Evolutionary conservation across 2,329 filamentous ascomycete species (phyloP).

Genomic region (Xylaria arbuscula): DNA sequence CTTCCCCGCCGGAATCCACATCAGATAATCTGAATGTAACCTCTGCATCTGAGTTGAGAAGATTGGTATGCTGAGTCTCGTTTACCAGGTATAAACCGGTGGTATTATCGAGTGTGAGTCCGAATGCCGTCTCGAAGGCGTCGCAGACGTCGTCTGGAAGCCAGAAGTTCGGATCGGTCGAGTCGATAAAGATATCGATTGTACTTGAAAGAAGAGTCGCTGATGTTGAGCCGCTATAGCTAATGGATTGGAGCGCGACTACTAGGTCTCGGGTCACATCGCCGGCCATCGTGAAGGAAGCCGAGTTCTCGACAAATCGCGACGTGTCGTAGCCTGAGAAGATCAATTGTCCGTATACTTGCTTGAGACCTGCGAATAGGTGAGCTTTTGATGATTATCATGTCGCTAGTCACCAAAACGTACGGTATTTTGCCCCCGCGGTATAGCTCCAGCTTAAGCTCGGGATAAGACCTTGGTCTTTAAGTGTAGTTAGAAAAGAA

Average conservation of each 20-base stretch:
- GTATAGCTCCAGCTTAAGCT: conserved; percentile 1
- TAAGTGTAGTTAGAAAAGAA: background rate
- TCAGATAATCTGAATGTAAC: background rate
- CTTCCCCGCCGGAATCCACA: background rate
- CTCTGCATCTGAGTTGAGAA: background rate
- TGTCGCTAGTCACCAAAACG: background rate
- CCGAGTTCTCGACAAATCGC: background rate
- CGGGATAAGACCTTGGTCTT: background rate
- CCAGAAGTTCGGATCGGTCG: background rate
- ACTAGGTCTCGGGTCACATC: background rate
- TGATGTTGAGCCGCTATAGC: background rate
- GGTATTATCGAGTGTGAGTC: background rate
- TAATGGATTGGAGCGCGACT: background rate
- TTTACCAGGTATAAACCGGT: background rate
- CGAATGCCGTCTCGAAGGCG: background rate
- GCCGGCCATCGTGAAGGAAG: background rate
- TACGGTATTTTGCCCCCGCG: background rate
- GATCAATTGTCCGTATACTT: background rate
- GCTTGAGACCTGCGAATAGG: background rate
- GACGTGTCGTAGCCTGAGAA: background rate
- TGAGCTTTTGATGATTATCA: background rate
- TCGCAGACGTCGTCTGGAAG: background rate
- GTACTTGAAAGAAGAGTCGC: background rate
- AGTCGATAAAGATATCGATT: background rate
- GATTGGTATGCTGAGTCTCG: background rate